A percentile compares a stretch with the other conserved stretches of the same genome.
phyloP scores from a whole-genome alignment of 495 filamentous ascomycete genomes.

The Penicillium subrubescens region DNA sequence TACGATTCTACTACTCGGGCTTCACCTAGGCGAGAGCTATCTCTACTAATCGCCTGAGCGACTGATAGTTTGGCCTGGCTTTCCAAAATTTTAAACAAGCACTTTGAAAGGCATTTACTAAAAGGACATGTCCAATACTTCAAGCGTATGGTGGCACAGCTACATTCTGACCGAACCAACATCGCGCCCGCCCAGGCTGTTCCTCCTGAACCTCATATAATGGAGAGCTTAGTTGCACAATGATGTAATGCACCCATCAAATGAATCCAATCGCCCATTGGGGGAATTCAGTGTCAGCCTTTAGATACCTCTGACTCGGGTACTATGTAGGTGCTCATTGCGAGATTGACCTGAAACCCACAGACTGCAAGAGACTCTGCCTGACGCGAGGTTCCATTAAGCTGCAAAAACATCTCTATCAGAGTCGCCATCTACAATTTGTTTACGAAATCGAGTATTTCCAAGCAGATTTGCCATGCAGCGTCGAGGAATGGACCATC shows the following conservation, averaged over 20 bases:
- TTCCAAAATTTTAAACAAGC: no score
- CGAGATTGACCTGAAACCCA: not conserved
- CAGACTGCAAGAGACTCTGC: not conserved
- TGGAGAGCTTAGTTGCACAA: not conserved
- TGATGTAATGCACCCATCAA: not conserved
- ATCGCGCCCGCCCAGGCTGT: no score
- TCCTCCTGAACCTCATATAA: no score
- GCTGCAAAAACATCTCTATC: not conserved
- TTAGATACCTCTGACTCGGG: not conserved
- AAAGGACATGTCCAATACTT: no score
- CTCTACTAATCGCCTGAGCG: no score
- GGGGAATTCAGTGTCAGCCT: not conserved
- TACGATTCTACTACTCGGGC: no score
- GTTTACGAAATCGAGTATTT: constrained; percentile 1
- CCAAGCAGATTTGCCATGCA: constrained; percentile 10
- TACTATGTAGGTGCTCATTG: not conserved
- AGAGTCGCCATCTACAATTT: constrained; percentile 2
- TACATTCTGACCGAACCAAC: not conserved
- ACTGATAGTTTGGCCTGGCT: no score
- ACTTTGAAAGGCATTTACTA: no score
- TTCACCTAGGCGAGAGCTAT: no score
- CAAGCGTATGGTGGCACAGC: not conserved
- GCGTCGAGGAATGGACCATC: constrained; percentile 15
- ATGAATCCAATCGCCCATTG: not conserved
- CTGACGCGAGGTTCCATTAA: constrained; percentile 12